These are phyloP conservation scores for Penicillium canescens DNA, from an alignment of 495 filamentous ascomycete species.

Conservation along the genomic window DNA sequence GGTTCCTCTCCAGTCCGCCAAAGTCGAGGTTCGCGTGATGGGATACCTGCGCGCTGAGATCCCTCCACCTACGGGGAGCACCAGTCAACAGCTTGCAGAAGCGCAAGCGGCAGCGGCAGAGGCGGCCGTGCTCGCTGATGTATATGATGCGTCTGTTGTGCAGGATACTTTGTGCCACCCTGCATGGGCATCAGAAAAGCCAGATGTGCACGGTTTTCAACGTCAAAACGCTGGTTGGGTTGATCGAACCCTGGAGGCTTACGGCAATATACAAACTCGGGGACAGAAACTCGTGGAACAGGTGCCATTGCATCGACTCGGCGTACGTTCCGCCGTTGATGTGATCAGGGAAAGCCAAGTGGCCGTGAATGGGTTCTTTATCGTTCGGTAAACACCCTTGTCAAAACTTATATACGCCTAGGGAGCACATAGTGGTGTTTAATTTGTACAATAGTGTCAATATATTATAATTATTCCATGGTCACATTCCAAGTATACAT, in stretches of 20 bases:
- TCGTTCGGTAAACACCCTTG: slow-evolving; percentile 26
- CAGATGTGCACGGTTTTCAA: slow-evolving; percentile 11
- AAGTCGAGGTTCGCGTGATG: slow-evolving; percentile 54
- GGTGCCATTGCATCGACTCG: slow-evolving; percentile 54
- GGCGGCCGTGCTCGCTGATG: slow-evolving; percentile 40
- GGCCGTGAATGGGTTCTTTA: slow-evolving; percentile 40
- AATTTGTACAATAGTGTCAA: slow-evolving; percentile 7
- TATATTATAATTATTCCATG: background rate
- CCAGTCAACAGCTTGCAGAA: slow-evolving; percentile 26
- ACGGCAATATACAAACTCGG: slow-evolving; percentile 35
- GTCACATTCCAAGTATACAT: background rate
- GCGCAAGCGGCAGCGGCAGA: slow-evolving; percentile 35
- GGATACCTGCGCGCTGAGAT: slow-evolving; percentile 41
- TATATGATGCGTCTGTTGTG: slow-evolving; percentile 49
- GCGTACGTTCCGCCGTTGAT: slow-evolving; percentile 53
- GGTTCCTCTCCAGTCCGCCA: slow-evolving; percentile 30
- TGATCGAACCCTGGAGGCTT: slow-evolving; percentile 35
- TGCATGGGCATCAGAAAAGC: slow-evolving; percentile 50
- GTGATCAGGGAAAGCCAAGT: slow-evolving; percentile 45
- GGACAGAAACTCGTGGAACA: slow-evolving; percentile 53
- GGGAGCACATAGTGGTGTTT: background rate
- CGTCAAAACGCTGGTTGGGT: slow-evolving; percentile 28
- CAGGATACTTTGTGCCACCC: slow-evolving; percentile 53
- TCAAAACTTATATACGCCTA: background rate
- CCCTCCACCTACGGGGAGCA: slow-evolving; percentile 23